Evolutionary conservation across 805 yeast species (phyloP).

Genomic region (Spathaspora arborariae): DNA sequence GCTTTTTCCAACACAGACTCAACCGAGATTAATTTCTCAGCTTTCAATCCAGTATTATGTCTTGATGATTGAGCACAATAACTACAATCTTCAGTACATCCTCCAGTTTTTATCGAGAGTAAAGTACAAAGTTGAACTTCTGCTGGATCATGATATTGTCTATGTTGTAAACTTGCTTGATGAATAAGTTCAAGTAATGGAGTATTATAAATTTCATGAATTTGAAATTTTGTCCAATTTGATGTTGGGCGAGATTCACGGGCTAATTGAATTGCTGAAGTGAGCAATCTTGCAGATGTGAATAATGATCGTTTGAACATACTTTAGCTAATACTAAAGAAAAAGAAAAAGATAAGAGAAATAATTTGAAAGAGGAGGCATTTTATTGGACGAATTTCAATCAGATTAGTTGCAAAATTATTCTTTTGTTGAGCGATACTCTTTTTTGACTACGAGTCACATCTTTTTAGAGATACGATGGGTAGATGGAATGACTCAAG

Average conservation of each 20-base stretch:
- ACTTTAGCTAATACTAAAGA: neutral
- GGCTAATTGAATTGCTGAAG: conserved; percentile 9
- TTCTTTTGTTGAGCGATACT: neutral
- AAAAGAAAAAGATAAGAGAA: neutral
- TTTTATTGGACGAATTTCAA: neutral
- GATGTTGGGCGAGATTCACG: conserved; percentile 16
- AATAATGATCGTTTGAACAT: conserved; percentile 3
- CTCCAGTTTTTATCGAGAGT: conserved; percentile 73
- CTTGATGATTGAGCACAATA: conserved; percentile 76
- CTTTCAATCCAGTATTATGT: conserved; percentile 67
- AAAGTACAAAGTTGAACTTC: conserved; percentile 75
- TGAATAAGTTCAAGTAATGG: conserved; percentile 62
- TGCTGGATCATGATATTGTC: conserved; percentile 61
- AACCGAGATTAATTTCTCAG: conserved; percentile 57
- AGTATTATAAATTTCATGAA: conserved; percentile 56
- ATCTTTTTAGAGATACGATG: neutral
- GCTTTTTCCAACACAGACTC: conserved; percentile 68
- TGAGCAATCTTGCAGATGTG: neutral
- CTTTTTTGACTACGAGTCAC: neutral
- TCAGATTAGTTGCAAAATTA: neutral
- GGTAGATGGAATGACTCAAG: neutral
- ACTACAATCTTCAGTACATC: conserved; percentile 78
- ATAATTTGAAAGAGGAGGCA: neutral
- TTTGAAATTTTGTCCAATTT: conserved; percentile 60
- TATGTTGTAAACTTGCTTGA: conserved; percentile 60